phyloP scores from a whole-genome alignment of 1,284 basidiomycete species.

The Microbotryomycetes sp. region DNA sequence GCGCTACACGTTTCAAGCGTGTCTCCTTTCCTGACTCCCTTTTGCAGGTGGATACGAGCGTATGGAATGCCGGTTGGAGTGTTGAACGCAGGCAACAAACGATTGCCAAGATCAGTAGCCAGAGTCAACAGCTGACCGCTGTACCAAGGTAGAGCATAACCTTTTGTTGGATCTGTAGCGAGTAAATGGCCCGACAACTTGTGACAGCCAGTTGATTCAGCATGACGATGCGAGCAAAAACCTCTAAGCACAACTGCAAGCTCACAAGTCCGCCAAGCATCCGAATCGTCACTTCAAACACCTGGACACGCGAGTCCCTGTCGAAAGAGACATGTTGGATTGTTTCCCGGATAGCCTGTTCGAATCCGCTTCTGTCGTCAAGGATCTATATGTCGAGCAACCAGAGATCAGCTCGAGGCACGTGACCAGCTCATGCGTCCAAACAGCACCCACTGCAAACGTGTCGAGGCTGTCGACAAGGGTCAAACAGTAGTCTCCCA shows the following conservation, averaged over 20 bases:
- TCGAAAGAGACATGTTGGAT: constrained; percentile 75
- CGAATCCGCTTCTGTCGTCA: constrained; percentile 64
- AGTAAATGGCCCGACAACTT: constrained; percentile 72
- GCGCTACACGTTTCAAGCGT: constrained; percentile 73
- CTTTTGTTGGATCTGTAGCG: constrained; percentile 50
- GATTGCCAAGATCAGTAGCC: constrained; percentile 74
- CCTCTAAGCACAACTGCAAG: neutral
- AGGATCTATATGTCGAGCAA: constrained; percentile 47
- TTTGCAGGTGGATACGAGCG: constrained; percentile 74
- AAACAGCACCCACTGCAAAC: constrained; percentile 49
- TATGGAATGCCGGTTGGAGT: constrained; percentile 83
- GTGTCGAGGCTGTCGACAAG: constrained; percentile 76
- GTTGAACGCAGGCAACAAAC: constrained; percentile 75
- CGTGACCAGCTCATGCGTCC: neutral
- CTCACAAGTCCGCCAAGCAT: constrained; percentile 62
- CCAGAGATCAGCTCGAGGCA: neutral
- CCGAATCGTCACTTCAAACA: constrained; percentile 57
- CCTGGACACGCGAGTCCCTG: constrained; percentile 60
- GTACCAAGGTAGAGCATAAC: constrained; percentile 38
- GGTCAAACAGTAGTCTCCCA: constrained; percentile 76
- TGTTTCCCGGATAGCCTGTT: constrained; percentile 63
- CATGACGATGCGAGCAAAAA: neutral
- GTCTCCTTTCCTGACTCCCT: constrained; percentile 45
- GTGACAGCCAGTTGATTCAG: neutral
- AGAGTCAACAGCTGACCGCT: constrained; percentile 63